Evolutionary conservation across 768 basidiomycete species (phyloP), one percentile per base, ranked within the genome.

Genomic region (Inosperma sp.): DNA sequence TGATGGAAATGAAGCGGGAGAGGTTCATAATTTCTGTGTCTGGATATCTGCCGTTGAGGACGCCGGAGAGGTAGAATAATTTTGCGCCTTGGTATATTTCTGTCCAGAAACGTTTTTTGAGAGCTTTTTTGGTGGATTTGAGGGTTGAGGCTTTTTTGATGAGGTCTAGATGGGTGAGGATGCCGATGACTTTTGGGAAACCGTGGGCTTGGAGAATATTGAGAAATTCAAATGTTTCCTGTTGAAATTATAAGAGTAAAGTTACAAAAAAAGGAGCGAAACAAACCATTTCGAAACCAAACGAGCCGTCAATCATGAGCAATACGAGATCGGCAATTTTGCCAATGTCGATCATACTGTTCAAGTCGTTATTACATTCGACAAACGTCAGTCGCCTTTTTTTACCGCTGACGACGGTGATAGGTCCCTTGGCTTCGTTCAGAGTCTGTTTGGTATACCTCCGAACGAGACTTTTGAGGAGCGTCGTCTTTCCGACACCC

Each of bases 211-310:
- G 93, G 21, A 99, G 84, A 60, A 97, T 84, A 59, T 97, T 98
- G 49, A 99, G 84, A 57, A 98, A 97, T 69, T 99, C 96, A 61
- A 99, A 98, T 0, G 93, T 93, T 83, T 98, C 96, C 94, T 97
- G 63, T 4, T 41, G 43, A 17, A 41, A 27, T 41, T 25, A 23
- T 31, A 21, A 22, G 30, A 45, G 29, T 17, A 54, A 35, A 39
- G 8, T 44, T 26, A 21, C 14, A 43, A 33, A 3, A 40, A 46
- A 25, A 41, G 1, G 6, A 23, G 42, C 30, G 30, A 8, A 3
- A 7, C 16, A 43, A 0, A 93, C 95, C 96, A 98, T 99, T 71
- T 98, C 96, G 58, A 98, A 95, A 4, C 96, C 96, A 67, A 93
- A 98, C 22, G 91, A 93, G 3, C 88, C 95, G 63, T 99, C 96